Conservation (phyloP, 495 filamentous ascomycete genomes). For the Glonium stellatum region DNA sequence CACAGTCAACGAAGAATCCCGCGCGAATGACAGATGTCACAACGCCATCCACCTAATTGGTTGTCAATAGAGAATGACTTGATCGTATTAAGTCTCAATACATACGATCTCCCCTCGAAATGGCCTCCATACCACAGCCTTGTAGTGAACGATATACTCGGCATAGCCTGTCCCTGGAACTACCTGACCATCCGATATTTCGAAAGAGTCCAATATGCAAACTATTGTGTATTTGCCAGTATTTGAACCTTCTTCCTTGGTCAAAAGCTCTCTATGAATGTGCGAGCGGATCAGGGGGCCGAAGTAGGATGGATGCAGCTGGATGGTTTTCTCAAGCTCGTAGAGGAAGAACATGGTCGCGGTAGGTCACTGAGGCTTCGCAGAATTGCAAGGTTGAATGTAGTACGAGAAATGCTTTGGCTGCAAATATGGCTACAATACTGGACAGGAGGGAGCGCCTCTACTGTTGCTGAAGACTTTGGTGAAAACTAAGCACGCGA, state of each 20-base stretch:
- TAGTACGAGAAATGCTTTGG: background rate
- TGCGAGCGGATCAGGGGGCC: slow-evolving; percentile 83
- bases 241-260: slow-evolving; percentile 82
- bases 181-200: slow-evolving; percentile 86
- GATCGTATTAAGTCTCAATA: slow-evolving; percentile 12
- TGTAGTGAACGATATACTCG: slow-evolving; percentile 90
- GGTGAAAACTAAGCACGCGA: background rate
- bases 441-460: no score
- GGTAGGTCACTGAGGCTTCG: background rate
- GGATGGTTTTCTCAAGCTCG: slow-evolving; percentile 85
- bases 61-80: slow-evolving; percentile 1
- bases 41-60: slow-evolving; percentile 76
- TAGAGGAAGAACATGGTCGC: slow-evolving; percentile 90
- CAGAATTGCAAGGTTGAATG: background rate
- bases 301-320: slow-evolving; percentile 94
- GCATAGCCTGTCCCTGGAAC: slow-evolving; percentile 82
- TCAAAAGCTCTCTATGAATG: slow-evolving; percentile 74
- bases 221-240: slow-evolving; percentile 93
- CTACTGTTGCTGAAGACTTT: background rate
- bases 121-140: slow-evolving; percentile 92
- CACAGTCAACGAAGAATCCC: slow-evolving; percentile 87
- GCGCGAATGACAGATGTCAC: slow-evolving; percentile 83
- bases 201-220: slow-evolving; percentile 81
- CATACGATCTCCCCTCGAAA: slow-evolving; percentile 94
- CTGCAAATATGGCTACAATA: no score